These are phyloP conservation scores for Backusella morwellensis DNA, from an alignment of 192 early-diverging fungal genomes.

Conservation along the genomic window DNA sequence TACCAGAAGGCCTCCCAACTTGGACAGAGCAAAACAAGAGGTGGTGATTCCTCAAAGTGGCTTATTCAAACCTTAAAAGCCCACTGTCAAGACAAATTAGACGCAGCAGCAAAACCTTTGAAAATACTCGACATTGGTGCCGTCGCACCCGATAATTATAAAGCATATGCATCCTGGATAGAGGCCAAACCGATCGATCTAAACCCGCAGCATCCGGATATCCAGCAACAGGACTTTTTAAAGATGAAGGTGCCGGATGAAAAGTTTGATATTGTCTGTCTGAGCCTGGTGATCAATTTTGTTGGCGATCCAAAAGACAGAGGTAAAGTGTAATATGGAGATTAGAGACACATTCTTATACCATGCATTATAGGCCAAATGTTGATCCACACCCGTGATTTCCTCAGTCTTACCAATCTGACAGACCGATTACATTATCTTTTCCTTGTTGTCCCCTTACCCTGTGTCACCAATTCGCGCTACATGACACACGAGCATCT, in stretches of 20 bases:
- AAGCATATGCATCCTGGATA: conserved; percentile 64
- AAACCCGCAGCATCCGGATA: conserved; percentile 74
- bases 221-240: conserved; percentile 83
- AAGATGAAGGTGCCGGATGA: conserved; percentile 57
- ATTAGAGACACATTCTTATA: neutral
- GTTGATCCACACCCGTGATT: conserved; percentile 33
- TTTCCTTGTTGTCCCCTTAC: conserved; percentile 77
- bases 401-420: neutral
- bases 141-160: conserved; percentile 73
- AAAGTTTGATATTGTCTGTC: conserved; percentile 73
- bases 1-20: conserved; percentile 83
- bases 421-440: conserved; percentile 45
- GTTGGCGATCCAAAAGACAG: conserved; percentile 70
- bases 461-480: conserved; percentile 82
- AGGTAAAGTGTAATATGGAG: conserved; percentile 39
- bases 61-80: conserved; percentile 57
- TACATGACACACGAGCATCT: conserved; percentile 81
- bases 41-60: conserved; percentile 83
- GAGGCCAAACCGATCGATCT: conserved; percentile 79
- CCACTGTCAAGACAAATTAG: neutral
- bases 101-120: conserved; percentile 27
- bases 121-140: conserved; percentile 85
- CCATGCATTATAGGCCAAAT: conserved; percentile 29
- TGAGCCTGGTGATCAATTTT: conserved; percentile 90
- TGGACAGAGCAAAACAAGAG: conserved; percentile 80